A percentile compares a stretch with the other conserved stretches of the same genome.
Evolutionary conservation across 352 stramenopile species (phyloP).

Genomic region (Pythium plurisporium): DNA sequence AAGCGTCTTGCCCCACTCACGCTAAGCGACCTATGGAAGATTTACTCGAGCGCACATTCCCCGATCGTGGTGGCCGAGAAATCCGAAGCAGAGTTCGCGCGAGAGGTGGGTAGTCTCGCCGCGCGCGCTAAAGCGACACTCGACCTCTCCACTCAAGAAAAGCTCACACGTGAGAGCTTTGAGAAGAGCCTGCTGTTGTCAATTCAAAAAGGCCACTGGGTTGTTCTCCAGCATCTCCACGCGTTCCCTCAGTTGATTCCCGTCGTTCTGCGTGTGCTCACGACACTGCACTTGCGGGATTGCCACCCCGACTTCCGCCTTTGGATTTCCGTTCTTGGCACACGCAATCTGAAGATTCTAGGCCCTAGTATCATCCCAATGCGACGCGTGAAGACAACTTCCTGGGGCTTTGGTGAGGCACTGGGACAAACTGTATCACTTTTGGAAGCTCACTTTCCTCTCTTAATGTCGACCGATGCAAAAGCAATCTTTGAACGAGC

Average conservation of each 20-base stretch:
- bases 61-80: slow-evolving; percentile 31
- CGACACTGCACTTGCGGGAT: slow-evolving; percentile 23
- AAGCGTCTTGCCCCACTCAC: not conserved
- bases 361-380: not conserved
- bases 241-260: slow-evolving; percentile 11
- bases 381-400: not conserved
- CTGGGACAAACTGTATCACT: not conserved
- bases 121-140: slow-evolving; percentile 30
- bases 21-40: slow-evolving; percentile 28
- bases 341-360: not conserved
- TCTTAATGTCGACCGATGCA: not conserved
- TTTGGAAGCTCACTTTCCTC: slow-evolving; percentile 10
- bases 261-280: slow-evolving; percentile 29
- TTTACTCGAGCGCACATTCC: slow-evolving; percentile 29
- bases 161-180: slow-evolving; percentile 23
- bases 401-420: not conserved
- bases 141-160: slow-evolving; percentile 18
- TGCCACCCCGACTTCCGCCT: slow-evolving; percentile 60
- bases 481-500: not conserved
- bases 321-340: slow-evolving; percentile 35
- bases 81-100: slow-evolving; percentile 32
- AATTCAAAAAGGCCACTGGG: slow-evolving; percentile 52
- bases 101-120: slow-evolving; percentile 29
- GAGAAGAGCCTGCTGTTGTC: slow-evolving; percentile 29
- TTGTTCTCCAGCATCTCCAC: slow-evolving; percentile 43